These are phyloP conservation scores for Candida albicans DNA, from an alignment of 1,139 yeast species.

Conservation along the genomic window DNA sequence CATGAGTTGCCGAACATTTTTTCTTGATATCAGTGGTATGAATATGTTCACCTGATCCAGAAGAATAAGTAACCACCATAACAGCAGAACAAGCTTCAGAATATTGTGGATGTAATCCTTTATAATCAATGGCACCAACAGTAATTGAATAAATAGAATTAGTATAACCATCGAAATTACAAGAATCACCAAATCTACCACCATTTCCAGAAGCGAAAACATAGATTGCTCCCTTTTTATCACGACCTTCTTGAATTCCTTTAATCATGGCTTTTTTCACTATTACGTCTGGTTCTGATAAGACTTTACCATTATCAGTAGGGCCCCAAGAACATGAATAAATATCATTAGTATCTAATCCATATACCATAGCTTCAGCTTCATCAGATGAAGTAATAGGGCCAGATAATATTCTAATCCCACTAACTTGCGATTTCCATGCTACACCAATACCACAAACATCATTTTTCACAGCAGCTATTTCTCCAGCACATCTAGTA, in stretches of 20 bases:
- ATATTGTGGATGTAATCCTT: slow-evolving; percentile 82
- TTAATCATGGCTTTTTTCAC: slow-evolving; percentile 80
- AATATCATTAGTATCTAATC: slow-evolving; percentile 79
- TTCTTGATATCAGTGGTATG: slow-evolving; percentile 84
- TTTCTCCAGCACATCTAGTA: slow-evolving; percentile 97
- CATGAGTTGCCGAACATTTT: slow-evolving; percentile 74
- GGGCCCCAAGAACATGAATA: slow-evolving; percentile 99
- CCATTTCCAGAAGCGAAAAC: slow-evolving; percentile 99
- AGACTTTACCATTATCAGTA: slow-evolving; percentile 82
- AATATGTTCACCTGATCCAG: slow-evolving; percentile 88
- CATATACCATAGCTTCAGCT: slow-evolving; percentile 83
- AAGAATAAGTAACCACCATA: slow-evolving; percentile 91
- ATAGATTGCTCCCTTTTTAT: slow-evolving; percentile 79
- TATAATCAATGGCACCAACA: slow-evolving; percentile 88
- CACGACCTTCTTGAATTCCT: slow-evolving; percentile 84
- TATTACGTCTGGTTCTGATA: slow-evolving; percentile 78
- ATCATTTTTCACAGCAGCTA: slow-evolving; percentile 85
- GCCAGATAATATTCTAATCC: slow-evolving; percentile 85
- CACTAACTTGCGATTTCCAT: slow-evolving; percentile 80
- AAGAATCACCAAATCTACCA: slow-evolving; percentile 76
- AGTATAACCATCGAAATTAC: slow-evolving; percentile 97
- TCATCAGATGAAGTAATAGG: slow-evolving; percentile 82
- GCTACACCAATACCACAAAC: slow-evolving; percentile 97
- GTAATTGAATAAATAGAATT: slow-evolving; percentile 94
- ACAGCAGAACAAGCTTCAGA: slow-evolving; percentile 95